Percentiles rank a stretch among this genome's conserved stretches.
Conservation (phyloP, 331 rosid species). For the Telfairia occidentalis region DNA sequence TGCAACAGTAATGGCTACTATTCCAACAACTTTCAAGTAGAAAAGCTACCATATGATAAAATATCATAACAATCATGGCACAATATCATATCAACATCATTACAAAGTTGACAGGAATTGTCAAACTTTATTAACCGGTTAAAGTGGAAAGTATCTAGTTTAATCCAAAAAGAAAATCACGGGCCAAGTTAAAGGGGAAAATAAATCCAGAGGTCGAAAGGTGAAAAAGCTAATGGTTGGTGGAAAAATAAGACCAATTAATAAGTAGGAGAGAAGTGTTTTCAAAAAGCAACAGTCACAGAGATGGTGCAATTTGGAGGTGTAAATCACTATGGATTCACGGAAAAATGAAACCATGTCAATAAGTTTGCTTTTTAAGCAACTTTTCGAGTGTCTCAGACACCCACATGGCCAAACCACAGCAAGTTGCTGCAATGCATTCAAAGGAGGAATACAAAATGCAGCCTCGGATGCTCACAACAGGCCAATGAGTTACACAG, state of each 20-base stretch:
- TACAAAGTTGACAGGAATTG: neutral
- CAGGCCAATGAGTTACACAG: neutral
- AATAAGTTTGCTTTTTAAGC: slow-evolving; percentile 1
- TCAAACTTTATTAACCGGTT: neutral
- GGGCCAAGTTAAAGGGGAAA: neutral
- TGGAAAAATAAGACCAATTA: neutral
- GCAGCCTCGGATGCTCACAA: neutral
- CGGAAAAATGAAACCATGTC: slow-evolving; percentile 11
- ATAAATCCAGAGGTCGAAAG: neutral
- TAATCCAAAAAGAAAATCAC: neutral
- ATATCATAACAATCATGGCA: neutral
- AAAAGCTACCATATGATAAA: neutral
- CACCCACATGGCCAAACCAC: neutral
- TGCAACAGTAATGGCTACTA: neutral
- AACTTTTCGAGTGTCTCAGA: neutral
- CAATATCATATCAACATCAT: neutral
- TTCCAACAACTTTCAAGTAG: neutral
- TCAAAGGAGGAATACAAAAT: neutral
- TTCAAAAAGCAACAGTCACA: neutral
- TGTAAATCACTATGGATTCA: slow-evolving; percentile 27
- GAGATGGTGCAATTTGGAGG: neutral
- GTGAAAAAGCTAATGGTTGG: neutral
- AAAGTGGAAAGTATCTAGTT: neutral
- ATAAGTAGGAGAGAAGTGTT: neutral
- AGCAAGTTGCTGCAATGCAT: neutral